A percentile compares a stretch with the other conserved stretches of the same genome.
Evolutionary conservation across 148 eudicot genomes (phyloP).

Genomic region (Rhododendron henanense): DNA sequence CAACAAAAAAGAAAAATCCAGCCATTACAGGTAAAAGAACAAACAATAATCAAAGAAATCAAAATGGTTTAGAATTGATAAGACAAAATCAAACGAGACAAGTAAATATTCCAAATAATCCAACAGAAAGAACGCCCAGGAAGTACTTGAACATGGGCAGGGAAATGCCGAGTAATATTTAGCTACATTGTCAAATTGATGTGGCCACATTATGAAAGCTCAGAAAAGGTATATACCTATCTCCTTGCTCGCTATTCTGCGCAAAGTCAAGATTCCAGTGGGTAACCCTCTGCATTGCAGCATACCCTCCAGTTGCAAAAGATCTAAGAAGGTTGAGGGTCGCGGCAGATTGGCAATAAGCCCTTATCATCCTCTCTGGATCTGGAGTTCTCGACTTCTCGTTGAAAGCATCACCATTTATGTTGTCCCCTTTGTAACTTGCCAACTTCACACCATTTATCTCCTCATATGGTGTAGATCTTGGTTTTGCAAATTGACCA

Average conservation of each 20-base stretch:
- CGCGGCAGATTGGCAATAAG: slow-evolving; percentile 3
- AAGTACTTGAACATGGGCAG: background rate
- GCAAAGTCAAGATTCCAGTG: slow-evolving; percentile 33
- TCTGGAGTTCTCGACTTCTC: slow-evolving; percentile 11
- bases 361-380: slow-evolving; percentile 14
- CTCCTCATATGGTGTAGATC: slow-evolving; percentile 2
- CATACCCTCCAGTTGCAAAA: slow-evolving; percentile 7
- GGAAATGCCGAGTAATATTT: background rate
- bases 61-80: background rate
- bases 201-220: background rate
- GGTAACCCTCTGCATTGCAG: slow-evolving; percentile 23
- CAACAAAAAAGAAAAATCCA: background rate
- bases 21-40: background rate
- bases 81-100: background rate
- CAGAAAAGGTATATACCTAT: slow-evolving; percentile 14
- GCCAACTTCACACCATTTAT: slow-evolving; percentile 9
- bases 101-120: background rate
- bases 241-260: slow-evolving; percentile 28
- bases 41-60: background rate
- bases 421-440: slow-evolving; percentile 12
- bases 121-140: background rate
- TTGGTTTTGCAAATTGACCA: slow-evolving; percentile 8
- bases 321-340: slow-evolving; percentile 8
- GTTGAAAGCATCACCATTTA: slow-evolving; percentile 12
- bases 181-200: background rate